Conservation (phyloP, 768 basidiomycete genomes). For the Lyophyllum atratum region DNA sequence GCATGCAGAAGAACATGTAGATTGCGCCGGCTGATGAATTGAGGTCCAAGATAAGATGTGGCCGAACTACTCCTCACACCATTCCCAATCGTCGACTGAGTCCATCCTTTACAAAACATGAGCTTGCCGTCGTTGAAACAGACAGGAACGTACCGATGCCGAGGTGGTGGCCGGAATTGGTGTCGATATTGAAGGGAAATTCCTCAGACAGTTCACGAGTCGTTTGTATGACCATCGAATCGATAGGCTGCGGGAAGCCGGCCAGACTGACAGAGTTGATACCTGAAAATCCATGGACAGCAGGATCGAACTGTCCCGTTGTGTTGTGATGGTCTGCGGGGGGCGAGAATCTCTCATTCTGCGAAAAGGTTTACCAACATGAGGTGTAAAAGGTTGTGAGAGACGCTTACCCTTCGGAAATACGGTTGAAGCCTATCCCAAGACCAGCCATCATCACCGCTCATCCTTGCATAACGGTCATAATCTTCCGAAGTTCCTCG, state of each 20-base stretch:
- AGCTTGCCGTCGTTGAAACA: too few species aligned
- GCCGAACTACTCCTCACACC: not conserved
- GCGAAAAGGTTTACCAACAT: not conserved
- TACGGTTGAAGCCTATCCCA: slow-evolving; percentile 23
- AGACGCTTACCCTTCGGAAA: slow-evolving; percentile 2
- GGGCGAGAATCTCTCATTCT: not conserved
- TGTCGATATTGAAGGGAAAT: slow-evolving; percentile 1
- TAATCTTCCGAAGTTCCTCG: slow-evolving; percentile 28
- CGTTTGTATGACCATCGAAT: not conserved
- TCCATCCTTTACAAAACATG: not conserved
- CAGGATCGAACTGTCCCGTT: slow-evolving; percentile 26
- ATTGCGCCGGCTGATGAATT: not conserved
- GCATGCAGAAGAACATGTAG: not conserved
- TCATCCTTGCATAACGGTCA: slow-evolving; percentile 24
- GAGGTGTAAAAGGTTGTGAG: not conserved
- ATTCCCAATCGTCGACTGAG: not conserved
- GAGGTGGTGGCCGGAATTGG: not conserved
- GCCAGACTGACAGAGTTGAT: not conserved
- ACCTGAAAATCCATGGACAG: not conserved
- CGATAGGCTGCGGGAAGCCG: not conserved
- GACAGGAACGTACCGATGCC: not conserved
- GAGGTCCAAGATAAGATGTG: not conserved
- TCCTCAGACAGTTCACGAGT: not conserved
- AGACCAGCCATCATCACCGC: slow-evolving; percentile 29
- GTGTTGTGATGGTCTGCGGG: not conserved